These are phyloP conservation scores for Cupressus sempervirens DNA, from an alignment of 75 land plant species.

Conservation along the genomic window DNA sequence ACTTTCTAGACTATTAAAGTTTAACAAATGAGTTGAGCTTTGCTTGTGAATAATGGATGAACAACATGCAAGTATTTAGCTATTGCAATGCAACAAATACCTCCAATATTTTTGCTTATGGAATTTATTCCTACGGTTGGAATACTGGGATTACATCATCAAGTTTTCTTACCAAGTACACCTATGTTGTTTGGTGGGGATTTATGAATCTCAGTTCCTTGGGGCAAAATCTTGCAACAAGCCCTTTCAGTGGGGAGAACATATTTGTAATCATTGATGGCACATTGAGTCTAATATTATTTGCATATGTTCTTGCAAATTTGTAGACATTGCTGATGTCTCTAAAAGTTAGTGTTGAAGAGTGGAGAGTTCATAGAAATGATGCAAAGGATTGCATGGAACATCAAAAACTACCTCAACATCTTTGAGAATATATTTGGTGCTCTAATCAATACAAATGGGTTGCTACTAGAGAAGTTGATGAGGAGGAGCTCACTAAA, in stretches of 20 bases:
- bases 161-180: constrained; percentile 47
- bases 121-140: constrained; percentile 55
- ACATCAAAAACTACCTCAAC: constrained; percentile 55
- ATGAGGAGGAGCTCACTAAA: constrained; percentile 72
- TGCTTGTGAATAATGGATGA: constrained; percentile 28
- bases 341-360: constrained; percentile 46
- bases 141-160: constrained; percentile 35
- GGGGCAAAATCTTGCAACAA: constrained; percentile 68
- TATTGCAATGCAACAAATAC: constrained; percentile 26
- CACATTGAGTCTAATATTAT: constrained; percentile 77
- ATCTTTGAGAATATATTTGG: constrained; percentile 38
- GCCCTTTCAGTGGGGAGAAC: constrained; percentile 80
- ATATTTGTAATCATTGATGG: constrained; percentile 62
- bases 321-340: constrained; percentile 83
- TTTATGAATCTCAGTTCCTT: constrained; percentile 70
- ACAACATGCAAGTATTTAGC: constrained; percentile 31
- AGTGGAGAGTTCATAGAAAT: constrained; percentile 54
- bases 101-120: constrained; percentile 29
- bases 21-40: not conserved
- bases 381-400: constrained; percentile 71
- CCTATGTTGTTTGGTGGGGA: constrained; percentile 84
- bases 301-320: constrained; percentile 91
- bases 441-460: constrained; percentile 71
- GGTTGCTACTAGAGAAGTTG: constrained; percentile 77
- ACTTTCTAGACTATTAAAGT: constrained; percentile 38